These are phyloP conservation scores for Mycosphaerella sp. DNA, from an alignment of 2,329 filamentous ascomycete genomes.

Conservation along the genomic window DNA sequence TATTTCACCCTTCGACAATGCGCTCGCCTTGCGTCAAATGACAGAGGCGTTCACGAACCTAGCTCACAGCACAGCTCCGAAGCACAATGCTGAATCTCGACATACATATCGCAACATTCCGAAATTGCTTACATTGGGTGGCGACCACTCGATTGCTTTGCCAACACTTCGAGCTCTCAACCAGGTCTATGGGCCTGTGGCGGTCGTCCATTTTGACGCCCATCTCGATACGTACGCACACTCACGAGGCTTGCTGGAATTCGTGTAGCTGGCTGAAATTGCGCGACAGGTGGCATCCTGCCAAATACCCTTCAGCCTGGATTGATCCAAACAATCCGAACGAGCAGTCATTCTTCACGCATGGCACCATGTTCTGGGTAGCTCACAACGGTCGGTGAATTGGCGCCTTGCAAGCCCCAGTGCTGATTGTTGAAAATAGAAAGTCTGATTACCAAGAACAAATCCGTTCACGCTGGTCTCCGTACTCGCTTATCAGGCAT, in stretches of 20 bases:
- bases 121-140: constrained; percentile 45
- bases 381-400: constrained; percentile 51
- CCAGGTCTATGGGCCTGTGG: constrained; percentile 41
- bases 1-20: constrained; percentile 79
- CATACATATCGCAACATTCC: constrained; percentile 40
- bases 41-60: constrained; percentile 71
- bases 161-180: constrained; percentile 47
- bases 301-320: constrained; percentile 75
- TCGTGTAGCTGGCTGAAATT: background rate
- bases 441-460: constrained; percentile 67
- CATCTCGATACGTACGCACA: constrained; percentile 62
- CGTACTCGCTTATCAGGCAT: constrained; percentile 66
- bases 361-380: constrained; percentile 89
- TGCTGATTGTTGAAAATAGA: constrained; percentile 40
- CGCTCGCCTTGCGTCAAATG: constrained; percentile 76
- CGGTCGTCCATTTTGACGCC: constrained; percentile 49
- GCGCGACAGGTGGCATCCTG: constrained; percentile 59
- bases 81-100: constrained; percentile 34
- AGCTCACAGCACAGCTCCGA: constrained; percentile 39
- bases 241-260: background rate
- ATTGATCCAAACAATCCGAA: constrained; percentile 44
- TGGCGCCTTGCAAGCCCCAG: background rate
- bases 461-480: constrained; percentile 74
- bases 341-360: constrained; percentile 70
- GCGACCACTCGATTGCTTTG: constrained; percentile 47